phyloP scores from a whole-genome alignment of 2,329 filamentous ascomycete genomes.

The Neonectria faginata region DNA sequence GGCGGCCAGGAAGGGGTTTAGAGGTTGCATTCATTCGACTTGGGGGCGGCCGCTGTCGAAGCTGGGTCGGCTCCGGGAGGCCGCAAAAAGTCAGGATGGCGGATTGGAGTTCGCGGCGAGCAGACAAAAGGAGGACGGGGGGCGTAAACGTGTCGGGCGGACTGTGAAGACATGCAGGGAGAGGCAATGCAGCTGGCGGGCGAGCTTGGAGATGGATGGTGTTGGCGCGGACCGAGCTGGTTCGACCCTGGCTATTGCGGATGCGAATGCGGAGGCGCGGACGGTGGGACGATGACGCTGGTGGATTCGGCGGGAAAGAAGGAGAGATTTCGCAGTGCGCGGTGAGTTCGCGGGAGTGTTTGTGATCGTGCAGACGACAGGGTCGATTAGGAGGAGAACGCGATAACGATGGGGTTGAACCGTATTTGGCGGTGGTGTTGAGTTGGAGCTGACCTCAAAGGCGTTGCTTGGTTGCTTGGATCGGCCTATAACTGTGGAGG shows the following conservation, averaged over 20 bases:
- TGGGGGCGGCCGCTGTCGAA: conserved; percentile 43
- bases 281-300: conserved; percentile 39
- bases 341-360: conserved; percentile 26
- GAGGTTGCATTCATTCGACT: conserved; percentile 82
- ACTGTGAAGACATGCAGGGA: conserved; percentile 44
- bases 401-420: conserved; percentile 43
- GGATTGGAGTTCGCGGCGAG: conserved; percentile 25
- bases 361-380: conserved; percentile 7
- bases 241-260: conserved; percentile 37
- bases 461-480: conserved; percentile 12
- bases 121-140: conserved; percentile 14
- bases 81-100: conserved; percentile 37
- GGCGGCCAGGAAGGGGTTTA: conserved; percentile 98
- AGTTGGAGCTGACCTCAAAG: conserved; percentile 38
- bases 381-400: conserved; percentile 24
- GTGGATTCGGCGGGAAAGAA: conserved; percentile 26
- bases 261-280: conserved; percentile 19
- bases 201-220: conserved; percentile 17
- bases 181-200: conserved; percentile 21
- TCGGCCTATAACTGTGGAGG: conserved; percentile 15
- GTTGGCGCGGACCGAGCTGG: conserved; percentile 27
- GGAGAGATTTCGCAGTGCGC: conserved; percentile 28
- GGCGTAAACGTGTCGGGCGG: conserved; percentile 31
- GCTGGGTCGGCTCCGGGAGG: conserved; percentile 45
- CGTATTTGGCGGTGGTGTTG: conserved; percentile 42